These are phyloP conservation scores for Dictyostelium firmibasis DNA, from an alignment of 78 protist genomes.

Conservation along the genomic window DNA sequence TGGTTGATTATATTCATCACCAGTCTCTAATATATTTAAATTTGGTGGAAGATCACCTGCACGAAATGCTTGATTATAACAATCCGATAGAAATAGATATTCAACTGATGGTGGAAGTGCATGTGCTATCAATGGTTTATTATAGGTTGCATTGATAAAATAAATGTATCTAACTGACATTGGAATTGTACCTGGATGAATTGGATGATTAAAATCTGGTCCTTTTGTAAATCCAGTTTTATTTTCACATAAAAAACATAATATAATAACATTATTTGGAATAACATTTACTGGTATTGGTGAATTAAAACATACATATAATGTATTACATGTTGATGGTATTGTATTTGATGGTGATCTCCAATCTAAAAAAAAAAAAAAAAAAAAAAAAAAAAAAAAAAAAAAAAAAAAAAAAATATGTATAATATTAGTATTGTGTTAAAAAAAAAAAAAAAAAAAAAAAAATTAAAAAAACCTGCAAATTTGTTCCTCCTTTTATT, in stretches of 20 bases:
- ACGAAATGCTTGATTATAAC: neutral
- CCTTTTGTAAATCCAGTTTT: slow-evolving; percentile 3
- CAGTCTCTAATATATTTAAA: neutral
- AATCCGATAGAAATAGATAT: neutral
- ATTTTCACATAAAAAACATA: slow-evolving; percentile 20
- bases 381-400: neutral
- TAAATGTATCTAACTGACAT: slow-evolving; percentile 7
- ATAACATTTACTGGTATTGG: neutral
- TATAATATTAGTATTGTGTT: neutral
- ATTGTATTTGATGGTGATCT: neutral
- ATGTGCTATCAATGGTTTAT: neutral
- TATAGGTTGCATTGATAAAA: neutral
- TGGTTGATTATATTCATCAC: neutral
- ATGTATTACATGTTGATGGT: neutral
- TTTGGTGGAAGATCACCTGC: neutral
- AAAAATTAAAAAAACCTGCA: neutral
- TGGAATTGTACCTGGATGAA: slow-evolving; percentile 27
- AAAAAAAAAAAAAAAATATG: neutral
- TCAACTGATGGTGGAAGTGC: neutral
- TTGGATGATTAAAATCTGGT: neutral
- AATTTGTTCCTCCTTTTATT: too few species aligned
- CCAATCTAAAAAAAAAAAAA: neutral
- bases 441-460: neutral
- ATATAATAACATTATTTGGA: neutral
- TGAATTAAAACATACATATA: neutral